Conservation (phyloP, 495 filamentous ascomycete species). For the Neurospora sp. region DNA sequence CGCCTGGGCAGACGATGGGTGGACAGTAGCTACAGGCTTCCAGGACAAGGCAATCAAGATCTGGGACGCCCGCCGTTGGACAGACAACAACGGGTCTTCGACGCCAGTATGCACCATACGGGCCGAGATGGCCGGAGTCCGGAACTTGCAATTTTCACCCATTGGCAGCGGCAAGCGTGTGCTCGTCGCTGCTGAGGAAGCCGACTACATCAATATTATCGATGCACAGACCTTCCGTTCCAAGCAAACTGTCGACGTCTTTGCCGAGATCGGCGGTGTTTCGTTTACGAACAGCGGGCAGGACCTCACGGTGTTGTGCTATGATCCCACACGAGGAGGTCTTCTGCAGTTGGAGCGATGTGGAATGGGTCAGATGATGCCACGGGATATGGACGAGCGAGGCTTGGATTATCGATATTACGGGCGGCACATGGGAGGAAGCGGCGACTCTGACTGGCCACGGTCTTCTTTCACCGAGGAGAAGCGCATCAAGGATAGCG, state of each 20-base stretch:
- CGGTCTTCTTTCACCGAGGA: conserved; percentile 15
- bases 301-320: conserved; percentile 62
- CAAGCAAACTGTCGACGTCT: conserved; percentile 73
- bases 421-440: background rate
- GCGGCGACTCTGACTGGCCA: conserved; percentile 16
- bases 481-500: conserved; percentile 12
- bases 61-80: conserved; percentile 76
- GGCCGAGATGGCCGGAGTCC: conserved; percentile 68
- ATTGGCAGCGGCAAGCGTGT: conserved; percentile 63
- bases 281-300: conserved; percentile 62
- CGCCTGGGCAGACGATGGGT: conserved; percentile 84
- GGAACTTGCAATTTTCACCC: conserved; percentile 73
- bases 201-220: conserved; percentile 72
- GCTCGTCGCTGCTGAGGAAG: conserved; percentile 71
- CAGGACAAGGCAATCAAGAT: conserved; percentile 80
- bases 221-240: conserved; percentile 58
- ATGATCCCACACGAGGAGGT: conserved; percentile 67
- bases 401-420: background rate
- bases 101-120: conserved; percentile 51
- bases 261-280: conserved; percentile 76
- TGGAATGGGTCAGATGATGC: conserved; percentile 32
- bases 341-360: conserved; percentile 66
- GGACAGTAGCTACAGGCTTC: conserved; percentile 80
- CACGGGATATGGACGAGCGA: conserved; percentile 1
- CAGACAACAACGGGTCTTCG: conserved; percentile 30